These are phyloP conservation scores for Amphicarpaea edgeworthii DNA, from an alignment of 306 rosid genomes.

Conservation along the genomic window DNA sequence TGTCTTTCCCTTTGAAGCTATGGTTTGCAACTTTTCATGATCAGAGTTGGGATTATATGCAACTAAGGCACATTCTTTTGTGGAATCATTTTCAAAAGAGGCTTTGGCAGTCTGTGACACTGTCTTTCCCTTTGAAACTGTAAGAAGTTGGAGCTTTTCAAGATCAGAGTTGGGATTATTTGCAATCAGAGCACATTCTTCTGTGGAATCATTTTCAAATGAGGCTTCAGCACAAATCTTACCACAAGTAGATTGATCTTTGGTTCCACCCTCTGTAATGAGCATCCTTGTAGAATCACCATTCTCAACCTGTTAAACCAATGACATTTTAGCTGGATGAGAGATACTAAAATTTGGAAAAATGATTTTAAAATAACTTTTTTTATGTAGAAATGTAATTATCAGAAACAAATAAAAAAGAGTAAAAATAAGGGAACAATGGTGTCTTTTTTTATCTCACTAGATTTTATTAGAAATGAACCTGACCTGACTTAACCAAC, in stretches of 20 bases:
- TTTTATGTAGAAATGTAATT: not conserved
- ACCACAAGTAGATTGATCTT: conserved; percentile 50
- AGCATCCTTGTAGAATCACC: conserved; percentile 44
- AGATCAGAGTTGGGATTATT: conserved; percentile 47
- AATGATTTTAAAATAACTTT: not conserved
- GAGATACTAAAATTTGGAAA: conserved; percentile 15
- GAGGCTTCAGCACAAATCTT: conserved; percentile 42
- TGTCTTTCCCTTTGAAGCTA: no score
- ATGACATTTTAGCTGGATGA: conserved; percentile 18
- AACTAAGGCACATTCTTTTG: conserved; percentile 32
- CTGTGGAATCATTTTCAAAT: conserved; percentile 37
- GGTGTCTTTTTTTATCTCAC: not conserved
- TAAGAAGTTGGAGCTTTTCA: conserved; percentile 45
- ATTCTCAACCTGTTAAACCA: conserved; percentile 57
- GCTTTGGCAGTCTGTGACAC: conserved; percentile 21
- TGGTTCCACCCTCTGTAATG: conserved; percentile 42
- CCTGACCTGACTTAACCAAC: not conserved
- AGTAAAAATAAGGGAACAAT: not conserved
- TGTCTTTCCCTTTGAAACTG: no score
- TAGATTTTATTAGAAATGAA: conserved; percentile 3
- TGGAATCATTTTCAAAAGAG: conserved; percentile 41
- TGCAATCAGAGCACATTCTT: conserved; percentile 39
- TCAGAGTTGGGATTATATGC: conserved; percentile 46
- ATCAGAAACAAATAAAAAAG: not conserved
- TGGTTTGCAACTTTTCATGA: conserved; percentile 46